Base-by-base conservation (phyloP, 164 flowering plant genomes). In the grape (Vitis vinifera) region DNA sequence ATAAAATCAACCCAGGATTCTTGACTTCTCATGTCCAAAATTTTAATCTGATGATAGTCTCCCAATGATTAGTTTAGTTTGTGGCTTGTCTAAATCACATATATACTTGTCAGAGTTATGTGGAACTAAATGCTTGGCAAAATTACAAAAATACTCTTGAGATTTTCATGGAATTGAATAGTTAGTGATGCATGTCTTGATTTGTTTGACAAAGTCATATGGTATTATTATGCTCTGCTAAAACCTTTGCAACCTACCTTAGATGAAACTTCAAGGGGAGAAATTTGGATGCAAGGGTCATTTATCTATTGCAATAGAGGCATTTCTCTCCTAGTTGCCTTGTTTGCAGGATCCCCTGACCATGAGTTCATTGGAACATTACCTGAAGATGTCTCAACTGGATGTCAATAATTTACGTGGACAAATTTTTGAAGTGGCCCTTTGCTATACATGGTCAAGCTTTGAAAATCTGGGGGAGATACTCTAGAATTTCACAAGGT, bases 401-500 rank as follows among this genome's bases (percentile, higher is more conserved):
- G 30, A 30, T 47, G n/a, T 62, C 19, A 37, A 9, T 63, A 51
- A 27, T 58, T 57, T 62, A 58, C 19, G 16, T 66, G 47, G 71
- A 9, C 87, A 93, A 98, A 81, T 96, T 51, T 88, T 88, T 81
- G 92, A 96, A 81, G 99, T 96, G 66, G 99, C 55, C 98, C 98
- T 60, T 92, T 97, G 16, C 85, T 96, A 23, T 85, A 80, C 79
- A 91, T 96, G 94, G 98, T 96, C 66, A 97, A 96, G 81, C 86
- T 96, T 75, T 91, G 97, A 11, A 96, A 96, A 73, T 77, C 97
- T 66, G 92, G 86, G 47, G 98, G 99, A 51, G 99, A 96, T 75
- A 93, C 99, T 27, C 81, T 96, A 51, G 99, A 96, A 81, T 96
- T 93, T 80, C 97, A 96, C 87, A 88, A 91, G 93, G 99, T 92